Percentiles rank a stretch among this genome's conserved stretches.
Conservation (phyloP, 2,329 filamentous ascomycete species). For the Pyrenophora tritici-repentis region DNA sequence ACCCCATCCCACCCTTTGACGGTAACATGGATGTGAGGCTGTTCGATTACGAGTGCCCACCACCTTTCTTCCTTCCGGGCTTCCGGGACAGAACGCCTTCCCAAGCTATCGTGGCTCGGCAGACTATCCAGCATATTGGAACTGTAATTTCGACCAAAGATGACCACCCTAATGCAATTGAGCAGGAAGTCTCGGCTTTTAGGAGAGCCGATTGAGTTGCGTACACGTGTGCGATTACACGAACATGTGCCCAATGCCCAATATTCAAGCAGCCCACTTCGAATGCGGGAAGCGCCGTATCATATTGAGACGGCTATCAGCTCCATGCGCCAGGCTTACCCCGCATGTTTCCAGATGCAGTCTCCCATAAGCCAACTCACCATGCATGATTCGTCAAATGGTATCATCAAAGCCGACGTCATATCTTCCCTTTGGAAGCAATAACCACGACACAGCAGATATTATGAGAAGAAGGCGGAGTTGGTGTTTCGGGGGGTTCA, state of each 20-base stretch:
- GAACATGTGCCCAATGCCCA: conserved; percentile 19
- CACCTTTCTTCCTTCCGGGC: neutral
- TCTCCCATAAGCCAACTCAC: conserved; percentile 14
- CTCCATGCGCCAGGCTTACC: conserved; percentile 9
- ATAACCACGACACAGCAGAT: neutral
- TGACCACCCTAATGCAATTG: neutral
- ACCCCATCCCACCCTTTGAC: neutral
- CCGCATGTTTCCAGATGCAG: conserved; percentile 4
- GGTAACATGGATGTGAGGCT: conserved; percentile 1
- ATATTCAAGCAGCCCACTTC: conserved; percentile 6
- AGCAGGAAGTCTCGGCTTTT: conserved; percentile 5
- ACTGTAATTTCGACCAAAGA: neutral
- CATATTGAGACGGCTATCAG: neutral
- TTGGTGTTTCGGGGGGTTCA: too few relatives aligned
- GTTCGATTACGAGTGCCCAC: conserved; percentile 1
- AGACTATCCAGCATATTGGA: neutral
- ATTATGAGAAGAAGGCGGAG: too few relatives aligned
- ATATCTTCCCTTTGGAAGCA: conserved; percentile 1
- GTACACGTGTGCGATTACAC: conserved; percentile 14
- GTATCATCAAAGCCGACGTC: neutral
- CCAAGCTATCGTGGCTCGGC: neutral
- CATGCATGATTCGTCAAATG: conserved; percentile 5
- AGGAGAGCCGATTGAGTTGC: conserved; percentile 2
- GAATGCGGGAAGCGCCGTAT: conserved; percentile 1
- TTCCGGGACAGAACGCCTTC: neutral